Percentiles rank a stretch among this genome's conserved stretches.
phyloP scores from a whole-genome alignment of 371 early-diverging fungal species.

The Circinella umbellata region DNA sequence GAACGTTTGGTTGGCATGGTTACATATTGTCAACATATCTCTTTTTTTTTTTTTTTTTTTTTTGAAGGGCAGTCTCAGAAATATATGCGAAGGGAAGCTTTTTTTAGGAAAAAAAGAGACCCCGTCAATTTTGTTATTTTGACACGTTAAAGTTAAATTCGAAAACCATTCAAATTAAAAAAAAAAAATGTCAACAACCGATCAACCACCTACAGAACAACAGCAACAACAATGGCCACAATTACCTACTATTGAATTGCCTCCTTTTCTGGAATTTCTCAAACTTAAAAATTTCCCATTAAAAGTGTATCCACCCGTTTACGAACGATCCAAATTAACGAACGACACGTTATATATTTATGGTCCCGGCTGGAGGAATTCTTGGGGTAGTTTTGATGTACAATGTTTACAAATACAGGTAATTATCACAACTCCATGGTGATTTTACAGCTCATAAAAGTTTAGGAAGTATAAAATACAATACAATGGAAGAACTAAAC shows the following conservation, averaged over 20 bases:
- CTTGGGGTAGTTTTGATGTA: slow-evolving; percentile 48
- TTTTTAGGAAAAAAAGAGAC: too few relatives aligned
- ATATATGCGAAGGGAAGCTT: neutral
- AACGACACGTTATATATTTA: slow-evolving; percentile 50
- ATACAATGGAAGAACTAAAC: too few relatives aligned
- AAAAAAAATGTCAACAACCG: slow-evolving; percentile 53
- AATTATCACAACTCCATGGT: too few relatives aligned
- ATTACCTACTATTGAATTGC: slow-evolving; percentile 45
- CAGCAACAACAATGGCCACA: slow-evolving; percentile 85
- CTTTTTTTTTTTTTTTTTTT: too few relatives aligned
- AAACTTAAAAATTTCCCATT: slow-evolving; percentile 52
- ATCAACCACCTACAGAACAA: slow-evolving; percentile 64
- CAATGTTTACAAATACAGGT: slow-evolving; percentile 52
- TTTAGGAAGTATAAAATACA: too few relatives aligned
- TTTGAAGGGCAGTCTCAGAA: neutral
- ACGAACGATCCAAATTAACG: slow-evolving; percentile 32
- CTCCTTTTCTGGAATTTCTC: slow-evolving; percentile 45
- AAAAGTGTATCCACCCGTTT: slow-evolving; percentile 45
- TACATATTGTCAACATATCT: too few relatives aligned
- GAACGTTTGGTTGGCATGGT: too few relatives aligned
- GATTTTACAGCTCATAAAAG: too few relatives aligned
- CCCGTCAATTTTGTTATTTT: neutral
- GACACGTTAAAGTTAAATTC: neutral
- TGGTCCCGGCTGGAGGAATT: slow-evolving; percentile 49
- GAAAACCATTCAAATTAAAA: neutral